Conservation (phyloP, 2,329 filamentous ascomycete genomes). For the Thermomyces lanuginosus region DNA sequence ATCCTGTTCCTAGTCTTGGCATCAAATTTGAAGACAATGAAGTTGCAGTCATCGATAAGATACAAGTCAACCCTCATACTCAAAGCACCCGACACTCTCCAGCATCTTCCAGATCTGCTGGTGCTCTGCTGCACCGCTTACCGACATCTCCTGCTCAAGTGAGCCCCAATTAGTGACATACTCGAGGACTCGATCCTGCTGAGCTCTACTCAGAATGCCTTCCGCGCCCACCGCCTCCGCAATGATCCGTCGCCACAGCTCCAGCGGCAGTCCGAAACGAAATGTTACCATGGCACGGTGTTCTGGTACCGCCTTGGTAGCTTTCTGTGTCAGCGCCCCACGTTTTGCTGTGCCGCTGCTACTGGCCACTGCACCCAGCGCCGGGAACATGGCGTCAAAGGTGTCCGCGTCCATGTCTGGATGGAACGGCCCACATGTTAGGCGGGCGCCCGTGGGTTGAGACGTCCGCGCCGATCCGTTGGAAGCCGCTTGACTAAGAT, state of each 20-base stretch:
- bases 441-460: too few species aligned
- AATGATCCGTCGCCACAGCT: slow-evolving; percentile 17
- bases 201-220: slow-evolving; percentile 12
- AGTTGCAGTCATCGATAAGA: too few species aligned
- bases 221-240: slow-evolving; percentile 12
- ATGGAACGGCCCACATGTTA: too few species aligned
- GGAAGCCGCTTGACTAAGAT: too few species aligned
- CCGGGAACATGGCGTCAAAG: slow-evolving; percentile 4
- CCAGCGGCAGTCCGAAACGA: slow-evolving; percentile 14
- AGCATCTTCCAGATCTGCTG: slow-evolving; percentile 23
- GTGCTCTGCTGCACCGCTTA: slow-evolving; percentile 14
- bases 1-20: too few species aligned
- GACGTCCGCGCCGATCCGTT: too few species aligned
- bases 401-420: too few species aligned
- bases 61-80: too few species aligned
- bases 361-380: slow-evolving; percentile 2
- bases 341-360: background rate
- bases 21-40: too few species aligned
- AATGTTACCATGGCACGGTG: slow-evolving; percentile 8
- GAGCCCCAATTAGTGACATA: slow-evolving; percentile 19
- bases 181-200: slow-evolving; percentile 15
- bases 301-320: slow-evolving; percentile 1
- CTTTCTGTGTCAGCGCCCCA: background rate
- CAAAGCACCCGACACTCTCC: slow-evolving; percentile 18
- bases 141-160: slow-evolving; percentile 14